Conservation (phyloP, 148 eudicot genomes). For the Persicaria maculosa region DNA sequence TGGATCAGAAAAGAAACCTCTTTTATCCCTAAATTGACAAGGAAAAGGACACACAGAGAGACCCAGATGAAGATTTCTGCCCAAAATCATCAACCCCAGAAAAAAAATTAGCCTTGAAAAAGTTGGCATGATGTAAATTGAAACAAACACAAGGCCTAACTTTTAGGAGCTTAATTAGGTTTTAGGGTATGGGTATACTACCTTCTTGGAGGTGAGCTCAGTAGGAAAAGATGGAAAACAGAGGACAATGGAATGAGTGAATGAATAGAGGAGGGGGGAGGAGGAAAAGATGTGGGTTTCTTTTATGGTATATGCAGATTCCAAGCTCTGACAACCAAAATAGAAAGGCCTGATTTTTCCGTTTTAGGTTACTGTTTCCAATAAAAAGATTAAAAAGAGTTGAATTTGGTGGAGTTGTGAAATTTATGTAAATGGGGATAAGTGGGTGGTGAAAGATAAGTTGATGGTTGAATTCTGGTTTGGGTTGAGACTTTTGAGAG, state of each 20-base stretch:
- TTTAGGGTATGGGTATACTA: not conserved
- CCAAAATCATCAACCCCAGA: not conserved
- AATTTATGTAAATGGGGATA: not conserved
- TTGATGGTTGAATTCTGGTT: not conserved
- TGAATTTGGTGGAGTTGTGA: not conserved
- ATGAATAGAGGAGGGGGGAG: not conserved
- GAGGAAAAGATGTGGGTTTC: not conserved
- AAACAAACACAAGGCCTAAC: conserved; percentile 1
- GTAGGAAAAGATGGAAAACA: not conserved
- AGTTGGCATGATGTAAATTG: not conserved
- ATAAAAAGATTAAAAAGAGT: not conserved
- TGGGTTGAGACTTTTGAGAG: not conserved
- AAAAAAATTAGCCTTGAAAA: not conserved
- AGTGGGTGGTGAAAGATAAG: not conserved
- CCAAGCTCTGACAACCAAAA: not conserved
- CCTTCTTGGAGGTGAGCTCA: not conserved
- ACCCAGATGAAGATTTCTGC: not conserved
- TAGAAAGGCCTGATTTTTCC: not conserved
- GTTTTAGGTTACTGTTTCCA: not conserved
- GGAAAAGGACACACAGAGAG: not conserved
- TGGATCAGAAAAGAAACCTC: not conserved
- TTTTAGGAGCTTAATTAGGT: not conserved
- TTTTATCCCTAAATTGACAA: not conserved
- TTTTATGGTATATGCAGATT: not conserved
- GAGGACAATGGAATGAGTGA: not conserved